Evolutionary conservation across 163 green algal species (phyloP), one percentile per base, ranked within the genome.

Genomic region (Volvox carteri): DNA sequence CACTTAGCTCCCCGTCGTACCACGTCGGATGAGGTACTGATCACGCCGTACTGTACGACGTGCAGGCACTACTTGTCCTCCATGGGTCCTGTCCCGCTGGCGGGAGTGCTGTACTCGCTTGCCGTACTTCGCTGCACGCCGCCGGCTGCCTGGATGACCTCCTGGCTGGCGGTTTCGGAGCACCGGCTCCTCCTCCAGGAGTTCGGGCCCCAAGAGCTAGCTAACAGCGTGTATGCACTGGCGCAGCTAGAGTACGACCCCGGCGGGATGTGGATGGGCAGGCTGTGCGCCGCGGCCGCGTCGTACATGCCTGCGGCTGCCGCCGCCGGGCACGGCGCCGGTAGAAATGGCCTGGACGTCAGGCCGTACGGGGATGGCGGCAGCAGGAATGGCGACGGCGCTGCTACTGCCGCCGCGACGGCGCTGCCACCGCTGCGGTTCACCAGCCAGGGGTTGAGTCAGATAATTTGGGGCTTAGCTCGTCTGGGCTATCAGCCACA

Each of bases 131-230:
- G 14, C 35, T 75, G 25, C 48, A 25, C 70, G 39, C 84, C 84
- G 52, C 68, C 68, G 0, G 18, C 35, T 14, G 28, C 1, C 25
- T 88, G 84, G 84, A 75, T 88, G 68, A n/a, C 18, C 1, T 39
- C 39, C 35, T 88, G 84, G 84, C 25, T 88, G 68, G 25, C 14
- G 37, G 84, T 72, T 11, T 52, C 84, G 50, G 70, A 37, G 39
- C 4, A 18, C n/a, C 37, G n/a, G 11, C 39, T 88, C n/a, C 37
- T 16, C 5, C 39, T 88, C 37, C 8, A 7, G 7, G 28, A 3
- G 30, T 88, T 83, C 7, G 52, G 68, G 28, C 70, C 84, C 16
- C 70, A 60, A 37, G 68, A 88, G 68, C 68, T 88, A 19, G 52
- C 65, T 50, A 88, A 88, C 39, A 50, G 11, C 5, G 11, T 30